These are phyloP conservation scores for Aspergillus hortae DNA, from an alignment of 2,329 filamentous ascomycete species.

Conservation along the genomic window DNA sequence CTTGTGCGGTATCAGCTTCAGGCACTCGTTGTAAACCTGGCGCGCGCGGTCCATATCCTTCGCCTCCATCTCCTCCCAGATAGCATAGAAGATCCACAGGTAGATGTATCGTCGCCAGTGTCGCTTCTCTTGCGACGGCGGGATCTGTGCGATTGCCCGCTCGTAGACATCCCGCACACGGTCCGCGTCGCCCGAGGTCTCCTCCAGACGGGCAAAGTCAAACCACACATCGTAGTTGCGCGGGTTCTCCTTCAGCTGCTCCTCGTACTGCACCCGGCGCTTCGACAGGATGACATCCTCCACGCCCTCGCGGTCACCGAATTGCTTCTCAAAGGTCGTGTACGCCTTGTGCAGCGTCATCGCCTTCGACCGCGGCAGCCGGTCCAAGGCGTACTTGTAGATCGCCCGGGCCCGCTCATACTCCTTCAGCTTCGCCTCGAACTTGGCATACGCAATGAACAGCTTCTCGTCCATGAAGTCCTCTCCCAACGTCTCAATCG, in stretches of 20 bases:
- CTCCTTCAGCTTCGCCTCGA: conserved; percentile 91
- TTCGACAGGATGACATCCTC: conserved; percentile 97
- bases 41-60: conserved; percentile 74
- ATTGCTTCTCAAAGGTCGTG: conserved; percentile 97
- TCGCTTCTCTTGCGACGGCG: conserved; percentile 91
- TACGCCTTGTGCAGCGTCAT: conserved; percentile 86
- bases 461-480: conserved; percentile 95
- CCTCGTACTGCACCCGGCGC: conserved; percentile 86
- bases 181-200: conserved; percentile 76
- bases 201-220: conserved; percentile 87
- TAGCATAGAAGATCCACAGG: conserved; percentile 93
- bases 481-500: conserved; percentile 85
- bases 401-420: conserved; percentile 91
- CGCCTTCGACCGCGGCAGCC: conserved; percentile 82
- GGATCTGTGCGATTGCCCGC: conserved; percentile 89
- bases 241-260: conserved; percentile 86
- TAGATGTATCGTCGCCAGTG: conserved; percentile 98
- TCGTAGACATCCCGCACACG: conserved; percentile 91
- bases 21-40: conserved; percentile 85
- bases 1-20: conserved; percentile 88
- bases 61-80: conserved; percentile 88
- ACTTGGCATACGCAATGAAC: conserved; percentile 93
- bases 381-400: conserved; percentile 93
- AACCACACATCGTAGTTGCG: conserved; percentile 99
- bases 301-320: conserved; percentile 86